Percentiles rank a stretch among this genome's conserved stretches.
These are phyloP conservation scores for Oryza officinalis DNA, from an alignment of 176 grass and related monocot genomes.

Conservation along the genomic window DNA sequence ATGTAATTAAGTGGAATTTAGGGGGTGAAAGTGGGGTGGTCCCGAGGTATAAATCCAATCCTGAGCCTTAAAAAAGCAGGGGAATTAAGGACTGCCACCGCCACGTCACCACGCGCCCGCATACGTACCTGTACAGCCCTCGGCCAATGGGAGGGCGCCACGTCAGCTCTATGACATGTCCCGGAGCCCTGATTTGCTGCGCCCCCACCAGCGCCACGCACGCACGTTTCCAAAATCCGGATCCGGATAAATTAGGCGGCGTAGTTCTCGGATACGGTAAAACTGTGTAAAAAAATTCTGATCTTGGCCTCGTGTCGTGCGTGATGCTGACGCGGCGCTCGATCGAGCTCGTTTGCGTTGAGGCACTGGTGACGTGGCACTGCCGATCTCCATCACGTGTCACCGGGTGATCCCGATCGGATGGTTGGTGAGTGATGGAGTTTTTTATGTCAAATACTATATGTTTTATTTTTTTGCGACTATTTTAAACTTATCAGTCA, in stretches of 20 bases:
- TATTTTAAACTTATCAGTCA: too few relatives aligned
- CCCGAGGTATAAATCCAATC: neutral
- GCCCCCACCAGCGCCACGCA: neutral
- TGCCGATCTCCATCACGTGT: too few relatives aligned
- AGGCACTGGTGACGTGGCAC: neutral
- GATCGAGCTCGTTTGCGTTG: neutral
- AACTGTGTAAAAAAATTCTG: neutral
- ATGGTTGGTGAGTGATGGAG: too few relatives aligned
- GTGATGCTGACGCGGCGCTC: neutral
- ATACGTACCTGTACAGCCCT: neutral
- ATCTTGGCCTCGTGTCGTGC: neutral
- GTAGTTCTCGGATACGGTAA: neutral
- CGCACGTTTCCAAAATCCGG: neutral
- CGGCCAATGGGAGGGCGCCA: neutral
- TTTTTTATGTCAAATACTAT: too few relatives aligned
- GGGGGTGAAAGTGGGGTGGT: too few relatives aligned
- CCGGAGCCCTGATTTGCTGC: conserved; percentile 27
- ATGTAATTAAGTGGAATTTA: neutral
- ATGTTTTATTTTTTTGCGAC: too few relatives aligned
- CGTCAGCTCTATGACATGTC: conserved; percentile 6
- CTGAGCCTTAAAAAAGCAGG: neutral
- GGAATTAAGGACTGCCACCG: neutral
- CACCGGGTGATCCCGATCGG: too few relatives aligned
- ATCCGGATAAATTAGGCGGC: neutral
- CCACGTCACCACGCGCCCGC: neutral